Evolutionary conservation across 805 yeast species (phyloP).

Genomic region (Metschnikowia drakensbergensis): DNA sequence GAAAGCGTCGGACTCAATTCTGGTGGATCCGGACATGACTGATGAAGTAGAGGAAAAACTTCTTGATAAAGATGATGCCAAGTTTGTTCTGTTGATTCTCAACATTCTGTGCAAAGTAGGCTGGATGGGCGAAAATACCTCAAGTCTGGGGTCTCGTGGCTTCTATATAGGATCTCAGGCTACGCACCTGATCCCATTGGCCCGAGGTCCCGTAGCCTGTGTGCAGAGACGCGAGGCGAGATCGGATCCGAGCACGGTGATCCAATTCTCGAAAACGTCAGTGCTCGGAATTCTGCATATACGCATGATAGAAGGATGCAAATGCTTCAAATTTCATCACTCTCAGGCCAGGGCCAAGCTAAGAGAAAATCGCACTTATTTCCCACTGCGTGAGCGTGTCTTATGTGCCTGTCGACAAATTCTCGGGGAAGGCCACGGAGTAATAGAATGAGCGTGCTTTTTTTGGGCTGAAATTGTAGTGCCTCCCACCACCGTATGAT

Average conservation of each 20-base stretch:
- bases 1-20: conserved; percentile 93
- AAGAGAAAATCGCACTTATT: conserved; percentile 1
- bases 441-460: conserved; percentile 36
- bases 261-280: background rate
- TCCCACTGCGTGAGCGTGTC: conserved; percentile 25
- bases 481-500: conserved; percentile 55
- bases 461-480: conserved; percentile 41
- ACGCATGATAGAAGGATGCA: background rate
- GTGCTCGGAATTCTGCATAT: background rate
- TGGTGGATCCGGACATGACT: conserved; percentile 28
- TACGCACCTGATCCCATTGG: conserved; percentile 3
- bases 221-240: conserved; percentile 2
- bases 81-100: conserved; percentile 15
- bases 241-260: conserved; percentile 3
- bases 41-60: conserved; percentile 27
- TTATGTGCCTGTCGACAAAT: conserved; percentile 34
- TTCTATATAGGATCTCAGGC: conserved; percentile 10
- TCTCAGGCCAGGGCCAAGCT: conserved; percentile 20
- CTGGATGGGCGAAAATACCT: conserved; percentile 2
- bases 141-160: conserved; percentile 3
- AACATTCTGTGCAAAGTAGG: conserved; percentile 12
- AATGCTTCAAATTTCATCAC: conserved; percentile 8
- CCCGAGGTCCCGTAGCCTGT: conserved; percentile 3
- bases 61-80: conserved; percentile 19
- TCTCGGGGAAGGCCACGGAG: conserved; percentile 37